Evolutionary conservation across 768 basidiomycete species (phyloP).

Genomic region (Paxillus ammoniavirescens): DNA sequence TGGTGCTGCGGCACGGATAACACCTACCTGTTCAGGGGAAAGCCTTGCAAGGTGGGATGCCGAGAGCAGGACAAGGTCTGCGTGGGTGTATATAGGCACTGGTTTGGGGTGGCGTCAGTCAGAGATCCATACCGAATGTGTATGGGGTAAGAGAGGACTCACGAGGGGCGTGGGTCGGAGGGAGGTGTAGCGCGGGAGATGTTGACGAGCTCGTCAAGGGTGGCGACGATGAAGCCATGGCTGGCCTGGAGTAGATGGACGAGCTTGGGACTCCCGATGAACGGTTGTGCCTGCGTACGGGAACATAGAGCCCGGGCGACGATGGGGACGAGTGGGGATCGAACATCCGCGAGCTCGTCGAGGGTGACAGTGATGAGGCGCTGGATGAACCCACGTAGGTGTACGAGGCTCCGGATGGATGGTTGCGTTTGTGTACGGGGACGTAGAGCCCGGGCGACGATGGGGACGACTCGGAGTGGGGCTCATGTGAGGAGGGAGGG

Average conservation of each 20-base stretch:
- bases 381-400: constrained; percentile 17
- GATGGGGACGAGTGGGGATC: constrained; percentile 17
- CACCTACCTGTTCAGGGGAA: constrained; percentile 1
- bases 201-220: constrained; percentile 4
- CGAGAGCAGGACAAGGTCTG: constrained; percentile 23
- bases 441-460: constrained; percentile 33
- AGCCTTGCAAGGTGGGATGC: constrained; percentile 16
- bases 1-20: constrained; percentile 18
- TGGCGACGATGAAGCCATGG: constrained; percentile 13
- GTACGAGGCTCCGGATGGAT: constrained; percentile 12
- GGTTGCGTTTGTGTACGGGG: constrained; percentile 39
- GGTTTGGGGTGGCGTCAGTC: background rate
- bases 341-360: constrained; percentile 6
- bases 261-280: constrained; percentile 10
- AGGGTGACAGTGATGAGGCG: constrained; percentile 11
- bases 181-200: background rate
- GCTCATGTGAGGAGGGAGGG: background rate
- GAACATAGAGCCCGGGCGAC: constrained; percentile 34
- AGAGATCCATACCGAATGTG: too few relatives aligned
- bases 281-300: constrained; percentile 37
- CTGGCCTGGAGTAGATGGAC: constrained; percentile 16
- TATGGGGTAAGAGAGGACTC: background rate
- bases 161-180: constrained; percentile 1
- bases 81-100: constrained; percentile 23
- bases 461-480: constrained; percentile 8